Base-by-base conservation (phyloP, 805 yeast genomes). In the Brettanomyces nanus region DNA sequence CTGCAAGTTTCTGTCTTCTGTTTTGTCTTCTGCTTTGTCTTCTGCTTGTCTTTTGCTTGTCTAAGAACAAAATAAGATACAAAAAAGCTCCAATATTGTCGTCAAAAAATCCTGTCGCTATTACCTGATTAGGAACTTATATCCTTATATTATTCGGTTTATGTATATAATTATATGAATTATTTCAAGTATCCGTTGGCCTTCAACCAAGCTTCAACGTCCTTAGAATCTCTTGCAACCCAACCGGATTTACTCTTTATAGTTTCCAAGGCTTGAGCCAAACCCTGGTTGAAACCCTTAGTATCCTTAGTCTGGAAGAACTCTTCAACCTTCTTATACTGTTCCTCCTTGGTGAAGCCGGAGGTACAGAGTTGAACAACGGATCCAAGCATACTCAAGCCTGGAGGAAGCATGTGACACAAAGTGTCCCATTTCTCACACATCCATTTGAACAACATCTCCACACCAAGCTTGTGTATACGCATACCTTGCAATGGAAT, bases 401-500 rank as follows among this genome's bases (percentile, higher is more conserved):
- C 81, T 13, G 95, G 85, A 36, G 97, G 95, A 55, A 86, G 71
- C 52, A 71, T 65, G 56, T 75, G 69, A 49, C 63, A 62, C 43
- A 90, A 54, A 32, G 65, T 70, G 40, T 76, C 86, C 90, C 94
- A 90, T 60, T 89, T 79, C 11, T 42, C 51, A 15, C 59, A 52
- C 48, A 77, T 53, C 95, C 95, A 90, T 14, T 52, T 39, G 85
- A 89, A 89, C 46, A 80, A 62, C 10, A 75, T 71, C 47, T 75
- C 74, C 41, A 81, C 66, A 64, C 95, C 95, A 31, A 64, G 67
- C 37, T 63, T 68, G 51, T 77, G 77, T 13, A 72, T 53, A 50
- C 81, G 67, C 65, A 85, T 64, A 31, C 92, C 89, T 43, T 65
- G 73, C 75, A 90, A 68, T 46, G 95, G 94, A 47, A 77, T 70